A percentile compares a stretch with the other conserved stretches of the same genome.
Evolutionary conservation across 2,329 filamentous ascomycete genomes (phyloP).

Genomic region (Cordyceps pruinosa): DNA sequence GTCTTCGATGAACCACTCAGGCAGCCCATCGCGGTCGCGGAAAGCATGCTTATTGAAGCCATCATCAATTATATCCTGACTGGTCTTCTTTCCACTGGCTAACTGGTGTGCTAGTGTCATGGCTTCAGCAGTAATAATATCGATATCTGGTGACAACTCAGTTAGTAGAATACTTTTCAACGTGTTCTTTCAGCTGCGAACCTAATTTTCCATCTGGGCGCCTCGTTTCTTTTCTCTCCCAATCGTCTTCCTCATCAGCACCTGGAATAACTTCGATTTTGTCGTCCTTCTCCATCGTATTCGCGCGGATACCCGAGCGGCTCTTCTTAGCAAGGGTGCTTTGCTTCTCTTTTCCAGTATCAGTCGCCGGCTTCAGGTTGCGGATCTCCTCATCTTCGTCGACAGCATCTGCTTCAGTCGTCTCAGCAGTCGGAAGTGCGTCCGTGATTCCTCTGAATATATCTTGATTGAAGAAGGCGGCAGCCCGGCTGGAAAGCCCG

Average conservation of each 20-base stretch:
- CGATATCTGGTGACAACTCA: slow-evolving; percentile 58
- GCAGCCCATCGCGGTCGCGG: slow-evolving; percentile 83
- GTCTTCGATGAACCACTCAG: slow-evolving; percentile 97
- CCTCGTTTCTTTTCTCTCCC: slow-evolving; percentile 60
- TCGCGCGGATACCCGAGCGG: slow-evolving; percentile 24
- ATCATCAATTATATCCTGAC: slow-evolving; percentile 76
- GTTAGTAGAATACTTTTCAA: slow-evolving; percentile 16
- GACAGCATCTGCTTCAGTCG: slow-evolving; percentile 29
- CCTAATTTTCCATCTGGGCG: slow-evolving; percentile 56
- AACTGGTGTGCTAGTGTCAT: slow-evolving; percentile 95
- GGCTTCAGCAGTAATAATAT: slow-evolving; percentile 98
- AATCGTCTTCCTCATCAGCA: slow-evolving; percentile 45
- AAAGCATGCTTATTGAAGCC: slow-evolving; percentile 90
- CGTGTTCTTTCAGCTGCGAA: slow-evolving; percentile 27
- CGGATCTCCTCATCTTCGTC: slow-evolving; percentile 22
- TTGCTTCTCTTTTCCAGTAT: slow-evolving; percentile 18
- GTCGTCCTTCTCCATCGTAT: slow-evolving; percentile 33
- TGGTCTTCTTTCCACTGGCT: slow-evolving; percentile 76
- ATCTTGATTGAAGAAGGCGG: slow-evolving; percentile 88
- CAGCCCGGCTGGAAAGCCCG: slow-evolving; percentile 72
- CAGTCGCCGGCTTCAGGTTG: slow-evolving; percentile 24
- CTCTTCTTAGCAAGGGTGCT: slow-evolving; percentile 6
- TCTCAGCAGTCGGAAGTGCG: slow-evolving; percentile 37
- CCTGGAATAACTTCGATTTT: slow-evolving; percentile 56
- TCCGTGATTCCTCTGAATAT: slow-evolving; percentile 81